These are phyloP conservation scores for Saprolegnia parasitica DNA, from an alignment of 352 stramenopile genomes.

Conservation along the genomic window DNA sequence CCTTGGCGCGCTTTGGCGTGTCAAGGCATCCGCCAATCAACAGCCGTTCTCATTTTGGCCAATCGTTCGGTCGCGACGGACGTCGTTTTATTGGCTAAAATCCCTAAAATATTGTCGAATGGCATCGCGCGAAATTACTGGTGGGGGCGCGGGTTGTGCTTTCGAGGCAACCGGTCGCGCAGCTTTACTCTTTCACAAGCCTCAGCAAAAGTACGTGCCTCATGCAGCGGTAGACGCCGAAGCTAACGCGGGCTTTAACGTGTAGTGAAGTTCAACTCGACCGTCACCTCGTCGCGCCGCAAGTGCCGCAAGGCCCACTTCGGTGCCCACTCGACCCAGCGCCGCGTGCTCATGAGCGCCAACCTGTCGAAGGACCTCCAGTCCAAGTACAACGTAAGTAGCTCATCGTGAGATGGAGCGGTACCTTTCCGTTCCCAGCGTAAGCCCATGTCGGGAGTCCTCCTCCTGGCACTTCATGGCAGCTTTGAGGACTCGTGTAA, in stretches of 20 bases:
- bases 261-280: conserved; percentile 92
- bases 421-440: conserved; percentile 60
- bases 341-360: conserved; percentile 96
- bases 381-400: conserved; percentile 98
- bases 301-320: conserved; percentile 99
- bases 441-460: conserved; percentile 83
- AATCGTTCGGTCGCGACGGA: background rate
- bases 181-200: background rate
- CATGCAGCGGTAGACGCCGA: too few species aligned
- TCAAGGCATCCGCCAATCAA: too few species aligned
- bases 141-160: background rate
- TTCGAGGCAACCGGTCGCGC: background rate
- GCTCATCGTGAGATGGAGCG: conserved; percentile 36
- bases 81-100: background rate
- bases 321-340: conserved; percentile 92
- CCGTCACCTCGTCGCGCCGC: conserved; percentile 92
- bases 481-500: conserved; percentile 42
- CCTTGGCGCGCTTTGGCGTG: too few species aligned
- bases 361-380: conserved; percentile 98
- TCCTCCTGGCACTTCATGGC: conserved; percentile 84
- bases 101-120: background rate
- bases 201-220: background rate
- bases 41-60: too few species aligned
- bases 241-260: background rate
- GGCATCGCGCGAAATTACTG: background rate